Conservation (phyloP, 1,139 yeast species). For the Geotrichum carabidarum region DNA sequence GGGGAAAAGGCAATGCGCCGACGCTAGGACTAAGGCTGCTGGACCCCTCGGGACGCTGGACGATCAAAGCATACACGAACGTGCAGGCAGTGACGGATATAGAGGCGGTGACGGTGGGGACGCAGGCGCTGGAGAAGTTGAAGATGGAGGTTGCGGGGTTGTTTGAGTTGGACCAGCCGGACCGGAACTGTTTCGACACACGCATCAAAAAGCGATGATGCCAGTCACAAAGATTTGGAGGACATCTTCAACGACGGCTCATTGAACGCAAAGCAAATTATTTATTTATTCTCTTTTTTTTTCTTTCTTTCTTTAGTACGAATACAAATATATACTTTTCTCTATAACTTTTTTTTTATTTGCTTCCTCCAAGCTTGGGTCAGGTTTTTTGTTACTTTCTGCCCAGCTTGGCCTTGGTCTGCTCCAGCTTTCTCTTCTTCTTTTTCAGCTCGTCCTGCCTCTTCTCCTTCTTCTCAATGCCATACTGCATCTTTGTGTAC, state of each 20-base stretch:
- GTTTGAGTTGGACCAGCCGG: slow-evolving; percentile 66
- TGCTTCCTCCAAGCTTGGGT: background rate
- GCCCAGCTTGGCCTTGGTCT: slow-evolving; percentile 55
- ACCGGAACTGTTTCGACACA: slow-evolving; percentile 74
- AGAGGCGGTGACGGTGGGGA: slow-evolving; percentile 62
- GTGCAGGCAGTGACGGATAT: slow-evolving; percentile 71
- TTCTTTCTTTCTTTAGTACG: background rate
- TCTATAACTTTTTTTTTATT: slow-evolving; percentile 10
- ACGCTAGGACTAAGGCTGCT: slow-evolving; percentile 36
- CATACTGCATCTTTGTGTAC: slow-evolving; percentile 93
- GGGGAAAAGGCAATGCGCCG: background rate
- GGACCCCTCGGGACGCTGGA: slow-evolving; percentile 54
- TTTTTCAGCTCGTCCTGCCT: slow-evolving; percentile 68
- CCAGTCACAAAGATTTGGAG: background rate
- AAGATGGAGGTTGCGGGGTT: slow-evolving; percentile 65
- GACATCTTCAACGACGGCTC: background rate
- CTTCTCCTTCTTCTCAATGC: slow-evolving; percentile 76
- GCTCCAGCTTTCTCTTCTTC: slow-evolving; percentile 74
- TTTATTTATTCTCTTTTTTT: background rate
- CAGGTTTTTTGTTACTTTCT: slow-evolving; percentile 37
- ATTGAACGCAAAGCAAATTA: background rate
- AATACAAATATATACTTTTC: background rate
- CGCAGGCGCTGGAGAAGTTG: slow-evolving; percentile 54
- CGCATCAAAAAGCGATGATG: slow-evolving; percentile 40
- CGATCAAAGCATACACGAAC: slow-evolving; percentile 63